A percentile compares a stretch with the other conserved stretches of the same genome.
phyloP scores from a whole-genome alignment of 2,329 filamentous ascomycete genomes.

The Boeremia exigua region DNA sequence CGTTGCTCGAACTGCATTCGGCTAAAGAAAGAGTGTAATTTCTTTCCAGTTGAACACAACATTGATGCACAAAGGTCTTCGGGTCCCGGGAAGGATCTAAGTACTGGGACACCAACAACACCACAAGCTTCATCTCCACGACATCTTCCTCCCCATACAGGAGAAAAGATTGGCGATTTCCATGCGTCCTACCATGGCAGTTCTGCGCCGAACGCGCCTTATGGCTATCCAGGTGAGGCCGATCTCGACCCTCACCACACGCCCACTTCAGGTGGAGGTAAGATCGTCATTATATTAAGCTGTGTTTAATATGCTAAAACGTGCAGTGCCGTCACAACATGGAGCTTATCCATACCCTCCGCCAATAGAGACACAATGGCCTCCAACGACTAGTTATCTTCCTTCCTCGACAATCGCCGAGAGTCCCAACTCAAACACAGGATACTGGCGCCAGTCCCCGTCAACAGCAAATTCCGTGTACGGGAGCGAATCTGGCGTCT shows the following conservation, averaged over 20 bases:
- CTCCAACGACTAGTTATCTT: slow-evolving; percentile 37
- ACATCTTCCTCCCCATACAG: slow-evolving; percentile 29
- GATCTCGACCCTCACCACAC: slow-evolving; percentile 37
- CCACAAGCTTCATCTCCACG: slow-evolving; percentile 59
- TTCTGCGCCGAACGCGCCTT: slow-evolving; percentile 27
- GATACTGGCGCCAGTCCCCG: slow-evolving; percentile 45
- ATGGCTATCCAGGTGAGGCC: slow-evolving; percentile 33
- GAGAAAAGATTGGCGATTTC: slow-evolving; percentile 43
- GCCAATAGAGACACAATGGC: slow-evolving; percentile 47
- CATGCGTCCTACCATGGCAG: slow-evolving; percentile 32
- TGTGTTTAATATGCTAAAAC: slow-evolving; percentile 20
- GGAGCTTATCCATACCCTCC: slow-evolving; percentile 43
- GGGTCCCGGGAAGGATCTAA: slow-evolving; percentile 53
- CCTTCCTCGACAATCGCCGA: slow-evolving; percentile 46
- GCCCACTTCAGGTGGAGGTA: slow-evolving; percentile 36
- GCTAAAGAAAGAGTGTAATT: slow-evolving; percentile 92
- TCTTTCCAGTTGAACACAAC: slow-evolving; percentile 84
- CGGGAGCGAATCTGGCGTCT: slow-evolving; percentile 45
- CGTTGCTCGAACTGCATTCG: slow-evolving; percentile 93
- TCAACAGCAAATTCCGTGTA: slow-evolving; percentile 44
- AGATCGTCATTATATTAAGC: slow-evolving; percentile 5
- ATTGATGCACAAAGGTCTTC: slow-evolving; percentile 57
- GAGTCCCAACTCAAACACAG: slow-evolving; percentile 39
- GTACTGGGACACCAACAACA: slow-evolving; percentile 50
- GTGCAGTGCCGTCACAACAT: slow-evolving; percentile 41